A percentile compares a stretch with the other conserved stretches of the same genome.
phyloP scores from a whole-genome alignment of 73 alveolate genomes.

The Symbiodinium natans region DNA sequence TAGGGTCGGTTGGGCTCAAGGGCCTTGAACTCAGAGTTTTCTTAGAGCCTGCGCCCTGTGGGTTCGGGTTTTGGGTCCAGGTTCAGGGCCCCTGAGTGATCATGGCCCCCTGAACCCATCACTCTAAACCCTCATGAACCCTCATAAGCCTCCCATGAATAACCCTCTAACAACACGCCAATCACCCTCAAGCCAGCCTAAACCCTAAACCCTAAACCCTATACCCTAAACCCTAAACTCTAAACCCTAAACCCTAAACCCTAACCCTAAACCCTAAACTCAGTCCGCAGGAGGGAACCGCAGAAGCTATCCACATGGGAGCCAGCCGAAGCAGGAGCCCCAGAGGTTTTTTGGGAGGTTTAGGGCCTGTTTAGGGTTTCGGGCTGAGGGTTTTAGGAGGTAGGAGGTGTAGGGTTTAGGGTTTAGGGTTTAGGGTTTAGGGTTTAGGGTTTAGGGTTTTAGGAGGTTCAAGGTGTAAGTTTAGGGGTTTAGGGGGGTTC shows the following conservation, averaged over 20 bases:
- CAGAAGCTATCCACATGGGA: neutral
- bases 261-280: neutral
- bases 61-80: no score
- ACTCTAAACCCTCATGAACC: neutral
- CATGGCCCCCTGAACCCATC: no score
- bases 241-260: neutral
- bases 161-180: no score
- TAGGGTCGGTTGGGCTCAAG: no score
- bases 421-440: neutral
- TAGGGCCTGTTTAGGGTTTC: neutral
- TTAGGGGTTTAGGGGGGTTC: neutral
- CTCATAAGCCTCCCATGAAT: no score
- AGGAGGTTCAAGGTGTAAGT: neutral
- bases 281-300: neutral
- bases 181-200: no score
- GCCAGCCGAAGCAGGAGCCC: neutral
- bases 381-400: neutral
- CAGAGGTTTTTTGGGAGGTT: neutral
- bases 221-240: neutral
- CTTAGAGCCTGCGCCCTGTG: no score
- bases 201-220: neutral
- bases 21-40: no score
- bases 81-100: no score
- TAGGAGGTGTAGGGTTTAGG: neutral
- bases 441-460: neutral